Base-by-base conservation (phyloP, 306 rosid genomes). In the Acacia acuminata region DNA sequence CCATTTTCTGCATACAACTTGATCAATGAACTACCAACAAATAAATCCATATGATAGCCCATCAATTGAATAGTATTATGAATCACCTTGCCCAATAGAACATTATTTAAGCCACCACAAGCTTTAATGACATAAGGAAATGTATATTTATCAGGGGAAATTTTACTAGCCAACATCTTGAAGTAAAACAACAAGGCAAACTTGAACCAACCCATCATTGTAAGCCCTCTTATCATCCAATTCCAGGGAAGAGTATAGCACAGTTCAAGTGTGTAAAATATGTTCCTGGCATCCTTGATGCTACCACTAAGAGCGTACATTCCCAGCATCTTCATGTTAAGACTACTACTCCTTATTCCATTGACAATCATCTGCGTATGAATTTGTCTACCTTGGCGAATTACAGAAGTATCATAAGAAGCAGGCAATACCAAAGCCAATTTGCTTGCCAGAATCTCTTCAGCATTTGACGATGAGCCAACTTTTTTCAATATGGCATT, bases 121-220 rank as follows among this genome's bases (percentile, higher is more conserved):
- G 97, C 94, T 74, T 92, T 94, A 74, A 94, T 82, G 45, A 94
- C 96, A 84, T 89, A 79, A 32, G 97, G 96, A 74, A 94, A 91
- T n/a, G 98, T 94, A 88, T 92, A 94, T 86, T 91, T 92, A 67
- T 92, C 97, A 24, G 98, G 98, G 50, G 87, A 88, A 84, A 86
- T 76, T 55, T 88, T 85, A 82, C 85, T 61, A 24, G 89, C 87
- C 85, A 94, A 77, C 98, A 94, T 92, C 91, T 89, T 94, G 82
- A 91, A 91, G 90, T 90, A 92, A 82, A 94, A 91, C 65, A 38
- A 38, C 42, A 94, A 50, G 47, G 94, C 87, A 82, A 84, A 80
- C 68, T 91, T 82, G 82, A 84, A 90, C 89, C 81, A 75, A 34
- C 94, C 92, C 90, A 83, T 67, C 86, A 82, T 80, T 47, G 88